Conservation (phyloP, 2,329 filamentous ascomycete species). For the Knoxdaviesia capensis region DNA sequence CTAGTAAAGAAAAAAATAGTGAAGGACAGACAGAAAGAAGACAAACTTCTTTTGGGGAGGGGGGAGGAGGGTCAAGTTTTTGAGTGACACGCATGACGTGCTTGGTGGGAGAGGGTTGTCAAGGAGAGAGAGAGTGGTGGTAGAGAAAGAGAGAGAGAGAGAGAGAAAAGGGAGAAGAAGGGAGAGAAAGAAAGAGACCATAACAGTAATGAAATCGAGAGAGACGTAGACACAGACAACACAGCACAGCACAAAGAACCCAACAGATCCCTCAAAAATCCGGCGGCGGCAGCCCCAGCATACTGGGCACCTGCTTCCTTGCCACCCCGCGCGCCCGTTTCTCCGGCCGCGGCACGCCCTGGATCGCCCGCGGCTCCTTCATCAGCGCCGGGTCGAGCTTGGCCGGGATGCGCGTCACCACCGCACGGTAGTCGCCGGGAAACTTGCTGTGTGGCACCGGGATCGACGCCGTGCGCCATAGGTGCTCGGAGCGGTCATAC, state of each 20-base stretch:
- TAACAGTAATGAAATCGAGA: constrained; percentile 1
- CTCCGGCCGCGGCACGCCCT: constrained; percentile 55
- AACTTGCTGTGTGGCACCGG: constrained; percentile 41
- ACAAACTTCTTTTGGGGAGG: too few relatives aligned
- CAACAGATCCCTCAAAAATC: not conserved
- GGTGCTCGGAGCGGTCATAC: constrained; percentile 53
- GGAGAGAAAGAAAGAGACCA: constrained; percentile 5
- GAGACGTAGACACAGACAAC: not conserved
- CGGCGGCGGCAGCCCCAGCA: constrained; percentile 22
- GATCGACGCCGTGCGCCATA: constrained; percentile 52
- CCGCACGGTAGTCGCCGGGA: constrained; percentile 38
- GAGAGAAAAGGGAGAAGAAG: constrained; percentile 1
- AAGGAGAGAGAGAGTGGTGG: not conserved
- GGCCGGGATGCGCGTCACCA: constrained; percentile 49
- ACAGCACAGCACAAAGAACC: not conserved
- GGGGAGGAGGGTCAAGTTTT: too few relatives aligned
- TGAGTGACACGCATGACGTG: too few relatives aligned
- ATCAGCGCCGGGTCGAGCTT: constrained; percentile 73
- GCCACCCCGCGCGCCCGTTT: constrained; percentile 28
- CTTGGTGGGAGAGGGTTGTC: too few relatives aligned
- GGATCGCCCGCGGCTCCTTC: constrained; percentile 79
- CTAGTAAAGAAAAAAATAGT: too few relatives aligned
- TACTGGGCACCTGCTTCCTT: constrained; percentile 34
- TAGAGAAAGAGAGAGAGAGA: not conserved
- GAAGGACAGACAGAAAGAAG: too few relatives aligned